Conservation (phyloP, 2,329 filamentous ascomycete species). For the Botryotinia calthae region DNA sequence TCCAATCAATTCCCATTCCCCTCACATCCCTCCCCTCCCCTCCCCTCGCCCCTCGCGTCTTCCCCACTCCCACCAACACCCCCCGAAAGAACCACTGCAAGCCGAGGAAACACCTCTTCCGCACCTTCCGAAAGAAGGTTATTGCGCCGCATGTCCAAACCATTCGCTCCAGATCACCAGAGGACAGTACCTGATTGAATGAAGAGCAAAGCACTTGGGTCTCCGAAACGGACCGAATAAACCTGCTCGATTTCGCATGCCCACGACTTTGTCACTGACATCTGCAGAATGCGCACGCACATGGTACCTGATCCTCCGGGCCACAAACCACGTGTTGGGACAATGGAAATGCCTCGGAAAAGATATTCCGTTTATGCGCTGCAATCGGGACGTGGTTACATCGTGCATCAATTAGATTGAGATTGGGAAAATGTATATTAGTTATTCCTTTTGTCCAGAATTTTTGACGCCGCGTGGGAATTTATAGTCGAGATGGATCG, state of each 20-base stretch:
- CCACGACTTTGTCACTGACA: neutral
- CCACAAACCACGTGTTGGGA: neutral
- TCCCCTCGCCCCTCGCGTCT: no score
- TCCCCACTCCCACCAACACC: no score
- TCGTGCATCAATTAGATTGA: neutral
- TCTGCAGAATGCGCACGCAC: neutral
- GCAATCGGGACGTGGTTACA: neutral
- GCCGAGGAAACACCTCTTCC: neutral
- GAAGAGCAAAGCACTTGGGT: neutral
- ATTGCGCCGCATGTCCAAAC: neutral
- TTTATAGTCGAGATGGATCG: fast-evolving
- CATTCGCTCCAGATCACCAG: neutral
- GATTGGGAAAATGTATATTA: neutral
- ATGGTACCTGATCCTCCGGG: neutral
- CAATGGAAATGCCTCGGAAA: neutral
- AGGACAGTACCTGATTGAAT: no score
- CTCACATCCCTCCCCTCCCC: no score
- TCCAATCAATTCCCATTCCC: neutral
- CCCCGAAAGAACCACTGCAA: neutral
- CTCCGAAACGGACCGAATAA: neutral
- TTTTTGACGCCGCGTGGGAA: fast-evolving
- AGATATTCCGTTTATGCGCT: neutral
- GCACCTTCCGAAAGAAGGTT: neutral
- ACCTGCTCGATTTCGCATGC: neutral
- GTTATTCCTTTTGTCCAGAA: neutral